Base-by-base conservation (phyloP, 2,329 filamentous ascomycete species). In the Elsinoe necatrix region DNA sequence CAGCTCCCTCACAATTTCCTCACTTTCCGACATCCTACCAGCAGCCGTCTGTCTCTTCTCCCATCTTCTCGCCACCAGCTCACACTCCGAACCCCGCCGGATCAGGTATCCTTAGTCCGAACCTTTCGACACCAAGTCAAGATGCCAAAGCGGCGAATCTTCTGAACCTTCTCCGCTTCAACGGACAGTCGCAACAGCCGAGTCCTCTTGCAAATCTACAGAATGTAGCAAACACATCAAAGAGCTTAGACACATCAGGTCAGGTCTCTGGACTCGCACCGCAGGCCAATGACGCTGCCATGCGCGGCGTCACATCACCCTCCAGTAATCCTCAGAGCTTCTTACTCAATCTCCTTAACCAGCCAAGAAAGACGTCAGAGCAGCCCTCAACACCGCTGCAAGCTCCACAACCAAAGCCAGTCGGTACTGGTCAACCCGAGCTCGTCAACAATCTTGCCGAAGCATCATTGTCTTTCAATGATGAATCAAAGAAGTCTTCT, bases 301-400 rank as follows among this genome's bases (percentile, higher is more conserved):
- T 31, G 18, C 29, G 31, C 8, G 20, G 29, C 31, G 48, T 66
- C 35, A 62, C 66, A 12, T 62, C 63, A 16, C 61, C 69, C 35
- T 61, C 69, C 47, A 78, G 82, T 47, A 85, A 89, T 69, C 88
- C 90, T 3, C 87, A 95, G 70, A 85, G 92, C 61, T 87, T 93
- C 67, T 77, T 98, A 48, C 82, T 97, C 60, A 86, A 89, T 64
- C 77, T 97, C 58, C 80, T 98, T 61, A 93, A 90, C 66, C 84
- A 86, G 50, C 84, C 87, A 54, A 90, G 73, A 62, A 70, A 63
- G 27, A 55, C 61, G 1, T 59, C 71, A 12, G 61, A 54, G 3
- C 66, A 64, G 31, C 31, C 56, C 34, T 55, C 60, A 16, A 47
- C 61, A 9, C 48, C 29, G 9, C 56, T 60, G 27, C 63, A 62